Evolutionary conservation across 1,139 yeast species (phyloP), one percentile per base, ranked within the genome.

Genomic region (Blastobotrys proliferans): DNA sequence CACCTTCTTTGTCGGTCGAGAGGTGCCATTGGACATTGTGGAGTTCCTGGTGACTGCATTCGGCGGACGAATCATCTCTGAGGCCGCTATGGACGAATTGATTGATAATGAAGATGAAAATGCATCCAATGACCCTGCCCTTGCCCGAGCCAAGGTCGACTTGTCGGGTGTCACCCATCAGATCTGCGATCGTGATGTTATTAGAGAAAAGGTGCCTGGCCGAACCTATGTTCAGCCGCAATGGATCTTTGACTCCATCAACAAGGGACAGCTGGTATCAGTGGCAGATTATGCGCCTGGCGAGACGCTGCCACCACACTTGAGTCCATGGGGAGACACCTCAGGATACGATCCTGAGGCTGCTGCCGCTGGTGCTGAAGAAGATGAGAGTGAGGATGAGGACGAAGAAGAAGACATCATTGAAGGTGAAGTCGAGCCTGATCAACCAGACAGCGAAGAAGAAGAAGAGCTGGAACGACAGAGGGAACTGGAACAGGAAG

Each of bases 261-360:
- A 92, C 69, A 83, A 83, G 67, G 77, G 79, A 41, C 73, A 76
- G 50, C 73, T 92, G 51, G 72, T 84, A 45, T 77, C 92, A 29
- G 96, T 85, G 20, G 81, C 82, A 45, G 74, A 73, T 46, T 92
- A 92, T 62, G 84, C 94, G 35, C 95, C 96, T 3, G 98, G 99
- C 45, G 97, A 92, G 67, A 72, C 88, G 8, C 74, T 94, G 51
- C 97, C 97, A 37, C 97, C 98, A 33, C 98, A 92, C 67, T 74
- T 94, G 61, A 84, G 95, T 44, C 99, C 99, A 70, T 92, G 98
- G 97, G 97, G 97, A 54, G 97, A 92, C 68, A 78, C 90, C 45
- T 87, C 84, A 56, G 84, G 82, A 43, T 92, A 92, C 66, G 79
- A 90, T 66, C 98, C 98, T 54, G 80, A 74, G 46, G 83, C 78